Evolutionary conservation across 495 filamentous ascomycete genomes (phyloP).

Genomic region (Xylaria venustula): DNA sequence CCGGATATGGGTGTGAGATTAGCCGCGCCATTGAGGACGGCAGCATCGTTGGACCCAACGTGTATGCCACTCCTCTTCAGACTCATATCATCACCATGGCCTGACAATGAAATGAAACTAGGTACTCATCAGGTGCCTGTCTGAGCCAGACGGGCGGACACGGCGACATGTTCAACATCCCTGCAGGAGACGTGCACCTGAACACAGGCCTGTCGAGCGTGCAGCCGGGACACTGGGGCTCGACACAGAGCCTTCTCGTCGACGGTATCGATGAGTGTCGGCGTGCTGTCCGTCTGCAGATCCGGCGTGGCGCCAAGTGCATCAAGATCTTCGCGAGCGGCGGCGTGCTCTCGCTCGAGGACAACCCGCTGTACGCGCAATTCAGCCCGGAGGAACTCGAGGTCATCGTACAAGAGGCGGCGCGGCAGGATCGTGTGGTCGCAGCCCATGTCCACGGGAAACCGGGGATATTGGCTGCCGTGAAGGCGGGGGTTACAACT

Average conservation of each 20-base stretch:
- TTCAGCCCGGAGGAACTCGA: conserved; percentile 51
- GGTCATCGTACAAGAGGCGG: conserved; percentile 49
- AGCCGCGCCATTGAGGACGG: conserved; percentile 44
- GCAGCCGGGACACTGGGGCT: conserved; percentile 26
- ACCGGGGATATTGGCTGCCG: conserved; percentile 48
- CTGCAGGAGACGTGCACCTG: conserved; percentile 34
- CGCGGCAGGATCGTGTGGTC: conserved; percentile 40
- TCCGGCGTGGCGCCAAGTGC: conserved; percentile 48
- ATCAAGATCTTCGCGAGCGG: conserved; percentile 54
- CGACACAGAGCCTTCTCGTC: conserved; percentile 27
- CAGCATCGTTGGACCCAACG: conserved; percentile 45
- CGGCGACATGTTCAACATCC: conserved; percentile 41
- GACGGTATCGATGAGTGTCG: conserved; percentile 51
- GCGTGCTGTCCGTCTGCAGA: conserved; percentile 45
- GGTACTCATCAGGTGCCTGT: conserved; percentile 36
- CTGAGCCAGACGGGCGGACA: conserved; percentile 52
- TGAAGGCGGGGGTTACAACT: conserved; percentile 44
- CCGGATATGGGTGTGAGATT: conserved; percentile 44
- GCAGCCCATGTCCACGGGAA: conserved; percentile 54
- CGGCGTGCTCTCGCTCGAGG: conserved; percentile 44
- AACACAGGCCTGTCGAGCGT: conserved; percentile 22
- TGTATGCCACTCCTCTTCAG: too few species aligned
- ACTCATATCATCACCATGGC: too few species aligned
- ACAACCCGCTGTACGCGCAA: conserved; percentile 46
- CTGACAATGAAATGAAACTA: too few species aligned